A percentile compares a stretch with the other conserved stretches of the same genome.
These are phyloP conservation scores for Exophiala phaeomuriformis DNA, from an alignment of 2,329 filamentous ascomycete species.

Conservation along the genomic window DNA sequence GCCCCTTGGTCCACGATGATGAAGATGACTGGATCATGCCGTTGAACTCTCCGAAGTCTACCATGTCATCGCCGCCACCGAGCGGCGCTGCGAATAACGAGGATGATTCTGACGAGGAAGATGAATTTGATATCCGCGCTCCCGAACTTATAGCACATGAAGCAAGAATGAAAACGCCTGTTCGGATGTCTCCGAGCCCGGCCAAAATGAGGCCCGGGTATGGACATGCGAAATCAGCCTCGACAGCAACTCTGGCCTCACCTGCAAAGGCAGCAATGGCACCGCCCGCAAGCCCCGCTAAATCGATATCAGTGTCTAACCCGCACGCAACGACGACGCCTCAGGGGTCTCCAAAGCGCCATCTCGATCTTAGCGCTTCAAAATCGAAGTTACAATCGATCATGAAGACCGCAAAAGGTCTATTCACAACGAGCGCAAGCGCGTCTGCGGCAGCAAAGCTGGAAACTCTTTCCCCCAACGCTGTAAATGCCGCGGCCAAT, in stretches of 20 bases:
- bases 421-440: slow-evolving; percentile 68
- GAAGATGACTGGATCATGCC: slow-evolving; percentile 57
- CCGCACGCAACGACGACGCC: slow-evolving; percentile 53
- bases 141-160: slow-evolving; percentile 27
- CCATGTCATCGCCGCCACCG: slow-evolving; percentile 35
- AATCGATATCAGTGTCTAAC: slow-evolving; percentile 56
- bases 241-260: slow-evolving; percentile 53
- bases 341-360: slow-evolving; percentile 49
- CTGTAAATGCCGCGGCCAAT: slow-evolving; percentile 29
- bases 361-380: slow-evolving; percentile 73
- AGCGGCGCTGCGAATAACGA: slow-evolving; percentile 38
- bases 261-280: slow-evolving; percentile 39
- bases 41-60: slow-evolving; percentile 28
- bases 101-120: slow-evolving; percentile 40
- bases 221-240: slow-evolving; percentile 56
- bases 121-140: slow-evolving; percentile 37
- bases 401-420: slow-evolving; percentile 74
- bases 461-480: slow-evolving; percentile 45
- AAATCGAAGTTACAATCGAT: slow-evolving; percentile 91
- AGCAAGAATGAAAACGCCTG: slow-evolving; percentile 22
- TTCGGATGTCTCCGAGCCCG: slow-evolving; percentile 19
- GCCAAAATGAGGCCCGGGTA: slow-evolving; percentile 29
- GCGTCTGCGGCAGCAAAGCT: slow-evolving; percentile 53
- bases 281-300: slow-evolving; percentile 39
- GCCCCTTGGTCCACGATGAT: slow-evolving; percentile 30